Evolutionary conservation across 2,329 filamentous ascomycete genomes (phyloP), one percentile per base, ranked within the genome.

Genomic region (Fusarium anthophilum): DNA sequence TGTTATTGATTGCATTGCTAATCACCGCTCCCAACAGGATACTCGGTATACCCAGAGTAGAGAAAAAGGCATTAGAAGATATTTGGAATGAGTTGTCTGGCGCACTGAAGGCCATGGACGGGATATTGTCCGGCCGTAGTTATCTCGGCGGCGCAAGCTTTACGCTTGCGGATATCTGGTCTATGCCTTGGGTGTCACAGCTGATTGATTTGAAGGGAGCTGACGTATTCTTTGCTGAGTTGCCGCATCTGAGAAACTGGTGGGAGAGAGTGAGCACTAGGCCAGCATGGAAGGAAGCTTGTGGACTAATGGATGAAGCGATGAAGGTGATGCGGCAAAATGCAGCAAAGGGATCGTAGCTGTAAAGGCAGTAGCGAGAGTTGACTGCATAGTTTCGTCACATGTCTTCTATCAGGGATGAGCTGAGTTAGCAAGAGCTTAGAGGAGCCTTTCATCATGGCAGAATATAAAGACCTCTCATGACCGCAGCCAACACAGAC

Each of bases 11-110:
- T 3, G 2, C 14, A 0, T n/a, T 9, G 5, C 47, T 50, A 9
- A 50, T 0, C 13, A 1, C 4, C 3, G 11, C 5, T n/a, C 0
- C 0, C 0, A 18, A 32, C 0, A 51, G 48, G 8, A 7, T 51
- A 35, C 22, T 51, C 4, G 30, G 30, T 11, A 15, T 51, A 2
- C 48, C 48, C 0, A 51, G 48, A 15, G n/a, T 35, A 6, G 48
- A 14, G 4, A 3, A 14, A 10, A 51, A 20, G 4, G 12, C 12
- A 14, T 0, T 35, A 1, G 2, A 35, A 0, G 17, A 24, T 24
- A 51, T 35, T 15, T 51, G 30, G 48, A 15, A 20, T 2, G 48
- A 35, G 17, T 0, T 51, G 0, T 0, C 24, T 4, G 17, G n/a
- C 8, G 30, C 48, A 0, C 8, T 51, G 0, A 51, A 35, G 11